Conservation (phyloP, 305 asterid genomes). For the Solanum aculeatissimum region DNA sequence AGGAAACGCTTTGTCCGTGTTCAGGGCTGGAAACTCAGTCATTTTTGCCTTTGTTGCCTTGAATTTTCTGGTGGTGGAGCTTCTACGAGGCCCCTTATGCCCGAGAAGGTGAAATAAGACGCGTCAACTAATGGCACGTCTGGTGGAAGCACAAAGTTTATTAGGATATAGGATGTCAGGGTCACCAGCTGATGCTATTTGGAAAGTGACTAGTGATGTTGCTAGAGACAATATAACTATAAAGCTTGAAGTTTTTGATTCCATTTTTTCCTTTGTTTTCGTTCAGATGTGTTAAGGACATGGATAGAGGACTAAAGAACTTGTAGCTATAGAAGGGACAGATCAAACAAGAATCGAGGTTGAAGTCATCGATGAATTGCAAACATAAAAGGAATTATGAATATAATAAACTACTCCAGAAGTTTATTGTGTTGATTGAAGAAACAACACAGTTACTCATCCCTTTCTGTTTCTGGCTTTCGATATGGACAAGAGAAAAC, state of each 20-base stretch:
- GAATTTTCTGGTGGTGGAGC: slow-evolving; percentile 7
- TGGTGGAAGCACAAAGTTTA: slow-evolving; percentile 2
- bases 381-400: not conserved
- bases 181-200: not conserved
- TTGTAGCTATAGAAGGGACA: not conserved
- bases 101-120: not conserved
- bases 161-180: slow-evolving; percentile 8
- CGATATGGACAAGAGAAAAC: not conserved
- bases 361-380: not conserved
- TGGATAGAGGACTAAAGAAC: not conserved
- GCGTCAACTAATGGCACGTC: not conserved
- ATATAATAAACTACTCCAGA: not conserved
- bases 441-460: not conserved
- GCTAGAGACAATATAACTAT: not conserved
- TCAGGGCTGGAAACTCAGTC: slow-evolving; percentile 6
- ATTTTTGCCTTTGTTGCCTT: not conserved
- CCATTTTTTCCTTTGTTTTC: not conserved
- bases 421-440: not conserved
- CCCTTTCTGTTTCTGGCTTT: not conserved
- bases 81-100: not conserved
- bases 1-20: slow-evolving; percentile 8
- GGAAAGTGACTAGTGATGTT: not conserved
- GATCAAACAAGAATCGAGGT: not conserved
- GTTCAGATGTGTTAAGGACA: not conserved
- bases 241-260: not conserved